Conservation (phyloP, 2,329 filamentous ascomycete species). For the Bimuria novae-zelandiae region DNA sequence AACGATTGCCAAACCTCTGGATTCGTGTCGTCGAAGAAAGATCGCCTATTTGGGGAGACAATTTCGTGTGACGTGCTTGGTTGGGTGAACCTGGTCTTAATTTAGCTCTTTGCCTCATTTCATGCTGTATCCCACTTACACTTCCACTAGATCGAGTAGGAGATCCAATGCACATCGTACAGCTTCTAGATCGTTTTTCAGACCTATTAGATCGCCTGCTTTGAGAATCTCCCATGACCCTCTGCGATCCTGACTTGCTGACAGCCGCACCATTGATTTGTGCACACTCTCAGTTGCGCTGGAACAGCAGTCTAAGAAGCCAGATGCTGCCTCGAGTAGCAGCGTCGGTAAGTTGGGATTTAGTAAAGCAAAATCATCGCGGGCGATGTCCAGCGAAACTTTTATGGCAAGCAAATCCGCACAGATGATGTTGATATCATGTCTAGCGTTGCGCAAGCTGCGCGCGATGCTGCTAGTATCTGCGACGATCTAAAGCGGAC, state of each 20-base stretch:
- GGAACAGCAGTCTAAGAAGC: slow-evolving; percentile 37
- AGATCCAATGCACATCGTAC: slow-evolving; percentile 35
- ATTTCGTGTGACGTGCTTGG: background rate
- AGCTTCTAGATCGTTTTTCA: slow-evolving; percentile 33
- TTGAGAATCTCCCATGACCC: slow-evolving; percentile 28
- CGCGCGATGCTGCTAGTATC: slow-evolving; percentile 37
- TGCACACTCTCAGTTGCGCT: slow-evolving; percentile 33
- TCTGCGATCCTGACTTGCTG: slow-evolving; percentile 26
- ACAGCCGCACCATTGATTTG: slow-evolving; percentile 35
- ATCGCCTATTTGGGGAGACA: slow-evolving; percentile 4
- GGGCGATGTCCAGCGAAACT: slow-evolving; percentile 36
- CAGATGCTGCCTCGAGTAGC: slow-evolving; percentile 32
- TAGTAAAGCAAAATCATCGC: slow-evolving; percentile 35
- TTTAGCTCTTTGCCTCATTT: background rate
- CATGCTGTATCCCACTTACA: slow-evolving; percentile 24
- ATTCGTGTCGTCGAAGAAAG: slow-evolving; percentile 1
- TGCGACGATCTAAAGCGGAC: slow-evolving; percentile 30
- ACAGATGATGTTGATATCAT: slow-evolving; percentile 40
- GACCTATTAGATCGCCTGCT: slow-evolving; percentile 18
- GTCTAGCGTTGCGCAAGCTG: slow-evolving; percentile 36
- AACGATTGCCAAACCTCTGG: slow-evolving; percentile 3
- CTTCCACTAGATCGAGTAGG: slow-evolving; percentile 33
- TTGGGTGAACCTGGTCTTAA: slow-evolving; percentile 5
- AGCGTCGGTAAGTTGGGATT: slow-evolving; percentile 24
- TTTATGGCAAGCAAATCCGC: slow-evolving; percentile 38